phyloP scores from a whole-genome alignment of 108 stramenopile species.

The Cyclotella sp. region DNA sequence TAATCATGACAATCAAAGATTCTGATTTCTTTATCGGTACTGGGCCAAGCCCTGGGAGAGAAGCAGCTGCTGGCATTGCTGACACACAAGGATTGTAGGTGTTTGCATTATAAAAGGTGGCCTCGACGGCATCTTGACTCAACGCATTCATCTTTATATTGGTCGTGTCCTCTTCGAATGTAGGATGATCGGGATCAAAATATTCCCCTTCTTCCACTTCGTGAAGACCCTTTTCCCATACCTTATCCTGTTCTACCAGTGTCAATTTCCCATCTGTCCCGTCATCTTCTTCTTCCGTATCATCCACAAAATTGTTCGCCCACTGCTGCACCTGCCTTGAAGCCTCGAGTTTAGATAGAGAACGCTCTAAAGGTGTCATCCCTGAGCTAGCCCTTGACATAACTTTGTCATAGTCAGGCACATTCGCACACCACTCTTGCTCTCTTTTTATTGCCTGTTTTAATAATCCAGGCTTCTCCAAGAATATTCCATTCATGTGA shows the following conservation, averaged over 20 bases:
- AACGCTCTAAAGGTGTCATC: constrained; percentile 75
- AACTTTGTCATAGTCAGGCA: constrained; percentile 82
- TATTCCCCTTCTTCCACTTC: constrained; percentile 59
- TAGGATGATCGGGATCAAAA: constrained; percentile 62
- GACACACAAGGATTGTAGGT: constrained; percentile 56
- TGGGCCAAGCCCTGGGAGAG: constrained; percentile 43
- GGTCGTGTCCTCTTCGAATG: constrained; percentile 45
- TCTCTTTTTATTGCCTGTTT: constrained; percentile 89
- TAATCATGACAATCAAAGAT: constrained; percentile 89
- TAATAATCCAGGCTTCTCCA: constrained; percentile 89
- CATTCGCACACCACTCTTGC: constrained; percentile 72
- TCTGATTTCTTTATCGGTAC: constrained; percentile 45
- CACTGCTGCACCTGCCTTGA: constrained; percentile 71
- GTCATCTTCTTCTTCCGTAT: constrained; percentile 68
- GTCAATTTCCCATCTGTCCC: constrained; percentile 78
- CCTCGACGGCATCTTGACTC: constrained; percentile 17
- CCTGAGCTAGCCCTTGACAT: constrained; percentile 50
- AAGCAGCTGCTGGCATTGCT: constrained; percentile 51
- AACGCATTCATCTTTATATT: constrained; percentile 5
- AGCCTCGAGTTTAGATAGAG: constrained; percentile 77
- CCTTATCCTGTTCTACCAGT: constrained; percentile 56
- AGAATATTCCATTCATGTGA: constrained; percentile 85
- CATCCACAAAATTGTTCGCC: constrained; percentile 80
- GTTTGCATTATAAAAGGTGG: constrained; percentile 26
- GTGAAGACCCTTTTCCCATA: constrained; percentile 61